A percentile compares a stretch with the other conserved stretches of the same genome.
Conservation (phyloP, 768 basidiomycete species). For the Psilocybe cubensis region DNA sequence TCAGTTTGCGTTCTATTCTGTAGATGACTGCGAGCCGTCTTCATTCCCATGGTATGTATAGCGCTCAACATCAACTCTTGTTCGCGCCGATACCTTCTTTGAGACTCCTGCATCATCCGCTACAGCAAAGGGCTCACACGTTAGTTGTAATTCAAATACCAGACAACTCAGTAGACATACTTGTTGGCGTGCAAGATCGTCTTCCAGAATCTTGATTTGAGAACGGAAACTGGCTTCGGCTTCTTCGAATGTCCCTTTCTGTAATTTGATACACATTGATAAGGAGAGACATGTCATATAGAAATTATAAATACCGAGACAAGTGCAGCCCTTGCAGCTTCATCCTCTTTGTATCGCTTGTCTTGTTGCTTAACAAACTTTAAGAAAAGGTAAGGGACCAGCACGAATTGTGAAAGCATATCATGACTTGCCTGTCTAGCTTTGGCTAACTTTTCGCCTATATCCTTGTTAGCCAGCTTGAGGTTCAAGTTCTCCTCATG, state of each 20-base stretch:
- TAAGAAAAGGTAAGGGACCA: not conserved
- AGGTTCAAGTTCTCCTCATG: conserved; percentile 78
- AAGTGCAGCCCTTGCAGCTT: conserved; percentile 55
- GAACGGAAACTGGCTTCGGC: conserved; percentile 67
- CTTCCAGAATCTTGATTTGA: conserved; percentile 67
- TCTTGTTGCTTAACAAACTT: conserved; percentile 95
- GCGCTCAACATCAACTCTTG: conserved; percentile 82
- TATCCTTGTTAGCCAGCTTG: conserved; percentile 71
- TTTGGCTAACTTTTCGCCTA: conserved; percentile 78
- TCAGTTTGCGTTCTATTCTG: conserved; percentile 48
- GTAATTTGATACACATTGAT: not conserved
- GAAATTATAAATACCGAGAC: conserved; percentile 42
- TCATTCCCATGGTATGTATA: conserved; percentile 73
- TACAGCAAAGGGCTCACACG: conserved; percentile 18
- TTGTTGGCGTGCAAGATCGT: conserved; percentile 62
- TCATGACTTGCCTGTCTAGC: conserved; percentile 63
- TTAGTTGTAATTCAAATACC: not conserved
- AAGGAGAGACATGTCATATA: not conserved
- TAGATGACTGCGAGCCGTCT: conserved; percentile 63
- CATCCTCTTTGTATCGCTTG: conserved; percentile 83
- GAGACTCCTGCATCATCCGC: conserved; percentile 58
- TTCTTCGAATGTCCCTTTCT: conserved; percentile 67
- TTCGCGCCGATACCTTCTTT: conserved; percentile 69
- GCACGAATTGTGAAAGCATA: not conserved
- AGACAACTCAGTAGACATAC: conserved; percentile 32